These are phyloP conservation scores for Sphaerulina populicola DNA, from an alignment of 2,329 filamentous ascomycete species.

Conservation along the genomic window DNA sequence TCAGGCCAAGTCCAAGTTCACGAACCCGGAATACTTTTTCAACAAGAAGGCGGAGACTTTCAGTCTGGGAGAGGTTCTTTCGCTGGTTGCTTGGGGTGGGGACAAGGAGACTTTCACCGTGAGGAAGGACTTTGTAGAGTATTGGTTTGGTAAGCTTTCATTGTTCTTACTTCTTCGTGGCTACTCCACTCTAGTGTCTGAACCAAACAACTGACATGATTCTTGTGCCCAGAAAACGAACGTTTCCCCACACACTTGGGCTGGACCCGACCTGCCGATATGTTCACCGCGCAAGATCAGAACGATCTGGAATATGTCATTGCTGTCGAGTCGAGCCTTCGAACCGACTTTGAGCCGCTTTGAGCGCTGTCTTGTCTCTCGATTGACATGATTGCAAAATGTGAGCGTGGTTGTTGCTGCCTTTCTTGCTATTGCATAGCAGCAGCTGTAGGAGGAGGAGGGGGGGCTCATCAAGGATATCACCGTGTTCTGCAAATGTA, in stretches of 20 bases:
- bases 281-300: not conserved
- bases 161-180: too few species aligned
- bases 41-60: constrained; percentile 38
- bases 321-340: not conserved
- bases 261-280: not conserved
- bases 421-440: too few species aligned
- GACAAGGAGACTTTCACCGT: constrained; percentile 37
- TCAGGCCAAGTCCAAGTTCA: constrained; percentile 38
- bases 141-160: constrained; percentile 34
- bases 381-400: too few species aligned
- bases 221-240: not conserved
- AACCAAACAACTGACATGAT: not conserved
- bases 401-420: too few species aligned
- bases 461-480: too few species aligned
- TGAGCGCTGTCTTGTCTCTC: not conserved
- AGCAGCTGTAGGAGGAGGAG: too few species aligned
- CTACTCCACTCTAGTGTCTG: not conserved
- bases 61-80: constrained; percentile 28
- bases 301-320: not conserved
- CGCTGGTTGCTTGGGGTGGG: constrained; percentile 33
- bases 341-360: not conserved
- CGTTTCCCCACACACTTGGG: not conserved
- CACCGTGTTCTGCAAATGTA: too few species aligned
- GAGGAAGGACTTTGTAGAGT: constrained; percentile 36
- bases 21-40: constrained; percentile 45